phyloP scores from a whole-genome alignment of 495 filamentous ascomycete species.

The Neurospora pannonica region DNA sequence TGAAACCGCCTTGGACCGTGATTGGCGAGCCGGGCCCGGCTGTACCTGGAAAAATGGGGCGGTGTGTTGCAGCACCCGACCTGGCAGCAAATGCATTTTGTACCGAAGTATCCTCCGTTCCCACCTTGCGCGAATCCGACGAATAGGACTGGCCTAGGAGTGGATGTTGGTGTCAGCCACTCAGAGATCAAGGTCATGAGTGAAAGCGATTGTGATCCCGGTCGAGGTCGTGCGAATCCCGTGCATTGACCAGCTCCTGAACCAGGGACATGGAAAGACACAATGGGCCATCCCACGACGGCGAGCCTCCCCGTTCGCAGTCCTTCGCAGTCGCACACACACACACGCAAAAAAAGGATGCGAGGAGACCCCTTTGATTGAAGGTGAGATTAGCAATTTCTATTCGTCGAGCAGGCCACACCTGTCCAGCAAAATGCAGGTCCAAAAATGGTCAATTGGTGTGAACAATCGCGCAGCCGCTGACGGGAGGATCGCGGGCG shows the following conservation, averaged over 20 bases:
- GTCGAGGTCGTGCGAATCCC: background rate
- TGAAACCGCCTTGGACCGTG: background rate
- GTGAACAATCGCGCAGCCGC: background rate
- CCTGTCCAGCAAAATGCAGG: background rate
- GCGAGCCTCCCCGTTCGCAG: background rate
- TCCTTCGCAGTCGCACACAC: background rate
- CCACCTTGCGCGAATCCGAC: background rate
- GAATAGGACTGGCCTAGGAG: background rate
- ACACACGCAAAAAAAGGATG: background rate
- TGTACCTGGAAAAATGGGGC: background rate
- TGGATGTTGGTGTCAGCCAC: background rate
- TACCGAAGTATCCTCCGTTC: background rate
- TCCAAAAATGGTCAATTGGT: background rate
- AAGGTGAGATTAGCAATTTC: conserved; percentile 27
- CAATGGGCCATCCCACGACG: background rate
- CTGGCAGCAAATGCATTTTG: background rate
- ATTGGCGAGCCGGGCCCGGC: background rate
- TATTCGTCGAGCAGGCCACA: conserved; percentile 18
- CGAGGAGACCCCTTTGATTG: conserved; percentile 16
- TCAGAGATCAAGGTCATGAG: background rate
- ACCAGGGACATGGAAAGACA: background rate
- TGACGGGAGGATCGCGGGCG: background rate
- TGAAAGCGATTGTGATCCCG: background rate
- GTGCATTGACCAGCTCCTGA: background rate
- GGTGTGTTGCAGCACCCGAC: background rate